These are phyloP conservation scores for Didymella keratinophila DNA, from an alignment of 2,329 filamentous ascomycete genomes.

Conservation along the genomic window DNA sequence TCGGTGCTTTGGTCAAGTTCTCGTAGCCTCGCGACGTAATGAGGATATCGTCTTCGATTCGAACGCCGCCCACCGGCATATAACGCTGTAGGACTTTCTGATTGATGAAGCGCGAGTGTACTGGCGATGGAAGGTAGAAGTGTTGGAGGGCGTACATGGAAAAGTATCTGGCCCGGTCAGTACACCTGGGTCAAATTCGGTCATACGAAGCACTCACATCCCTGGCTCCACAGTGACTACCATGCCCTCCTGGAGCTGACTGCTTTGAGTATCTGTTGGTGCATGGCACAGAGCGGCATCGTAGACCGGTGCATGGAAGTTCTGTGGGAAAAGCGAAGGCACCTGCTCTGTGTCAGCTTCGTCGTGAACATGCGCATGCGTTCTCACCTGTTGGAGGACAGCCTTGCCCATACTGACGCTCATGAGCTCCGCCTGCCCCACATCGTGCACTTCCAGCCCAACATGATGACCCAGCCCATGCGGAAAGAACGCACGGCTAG, in stretches of 20 bases:
- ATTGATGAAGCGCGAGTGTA: constrained; percentile 80
- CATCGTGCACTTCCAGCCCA: constrained; percentile 90
- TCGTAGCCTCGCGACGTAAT: constrained; percentile 73
- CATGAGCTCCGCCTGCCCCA: constrained; percentile 48
- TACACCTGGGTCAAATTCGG: background rate
- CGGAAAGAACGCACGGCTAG: constrained; percentile 90
- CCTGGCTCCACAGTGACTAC: constrained; percentile 65
- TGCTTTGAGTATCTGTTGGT: constrained; percentile 44
- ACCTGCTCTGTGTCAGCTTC: constrained; percentile 30
- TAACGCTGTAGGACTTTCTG: constrained; percentile 75
- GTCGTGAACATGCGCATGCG: too few relatives aligned
- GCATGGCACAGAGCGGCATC: constrained; percentile 40
- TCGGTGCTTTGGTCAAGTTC: constrained; percentile 76
- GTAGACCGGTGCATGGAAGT: constrained; percentile 46
- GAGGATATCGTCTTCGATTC: constrained; percentile 76
- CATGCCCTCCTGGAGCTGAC: constrained; percentile 61
- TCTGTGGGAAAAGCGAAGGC: constrained; percentile 43
- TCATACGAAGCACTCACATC: constrained; percentile 44
- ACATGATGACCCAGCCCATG: constrained; percentile 92
- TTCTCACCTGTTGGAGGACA: constrained; percentile 35
- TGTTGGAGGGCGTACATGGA: constrained; percentile 82
- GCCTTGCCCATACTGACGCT: constrained; percentile 36
- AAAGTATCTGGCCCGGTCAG: constrained; percentile 74
- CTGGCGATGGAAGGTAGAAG: constrained; percentile 76
- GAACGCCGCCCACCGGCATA: constrained; percentile 81